A percentile compares a stretch with the other conserved stretches of the same genome.
Evolutionary conservation across 2,329 filamentous ascomycete species (phyloP).

Genomic region (Pseudogymnoascus sp.): DNA sequence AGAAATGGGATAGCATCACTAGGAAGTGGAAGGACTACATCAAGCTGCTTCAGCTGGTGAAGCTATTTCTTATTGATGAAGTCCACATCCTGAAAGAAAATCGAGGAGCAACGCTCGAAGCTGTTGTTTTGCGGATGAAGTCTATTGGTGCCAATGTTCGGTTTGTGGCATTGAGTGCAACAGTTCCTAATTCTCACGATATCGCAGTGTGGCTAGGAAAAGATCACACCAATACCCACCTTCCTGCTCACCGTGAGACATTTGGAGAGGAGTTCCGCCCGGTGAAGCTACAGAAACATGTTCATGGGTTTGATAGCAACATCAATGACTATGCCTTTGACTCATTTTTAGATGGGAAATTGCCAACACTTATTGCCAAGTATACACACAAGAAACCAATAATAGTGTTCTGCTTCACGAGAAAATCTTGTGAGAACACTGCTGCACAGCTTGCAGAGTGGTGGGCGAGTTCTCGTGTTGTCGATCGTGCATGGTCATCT

Average conservation of each 20-base stretch:
- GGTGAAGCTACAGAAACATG: slow-evolving; percentile 67
- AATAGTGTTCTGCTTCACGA: slow-evolving; percentile 76
- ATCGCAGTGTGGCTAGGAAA: slow-evolving; percentile 74
- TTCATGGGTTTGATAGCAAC: slow-evolving; percentile 59
- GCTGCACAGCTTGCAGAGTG: slow-evolving; percentile 60
- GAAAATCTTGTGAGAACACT: slow-evolving; percentile 62
- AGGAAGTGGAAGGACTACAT: slow-evolving; percentile 79
- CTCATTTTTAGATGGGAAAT: slow-evolving; percentile 55
- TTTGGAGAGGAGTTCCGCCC: slow-evolving; percentile 78
- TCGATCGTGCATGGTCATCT: slow-evolving; percentile 55
- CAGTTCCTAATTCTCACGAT: slow-evolving; percentile 74
- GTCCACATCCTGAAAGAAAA: slow-evolving; percentile 78
- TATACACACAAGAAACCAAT: slow-evolving; percentile 68
- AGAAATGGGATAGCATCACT: slow-evolving; percentile 89
- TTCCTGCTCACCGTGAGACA: slow-evolving; percentile 59
- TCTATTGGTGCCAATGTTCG: slow-evolving; percentile 66
- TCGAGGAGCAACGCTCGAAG: slow-evolving; percentile 73
- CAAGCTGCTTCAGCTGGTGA: slow-evolving; percentile 66
- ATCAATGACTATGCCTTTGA: slow-evolving; percentile 74
- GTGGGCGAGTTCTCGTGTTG: slow-evolving; percentile 48
- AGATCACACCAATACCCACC: slow-evolving; percentile 48
- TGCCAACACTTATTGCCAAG: slow-evolving; percentile 58
- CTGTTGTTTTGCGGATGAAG: slow-evolving; percentile 83
- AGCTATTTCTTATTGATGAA: slow-evolving; percentile 78
- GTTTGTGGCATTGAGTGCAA: slow-evolving; percentile 76